Evolutionary conservation across 768 basidiomycete genomes (phyloP).

Genomic region (Nidularia sp.): DNA sequence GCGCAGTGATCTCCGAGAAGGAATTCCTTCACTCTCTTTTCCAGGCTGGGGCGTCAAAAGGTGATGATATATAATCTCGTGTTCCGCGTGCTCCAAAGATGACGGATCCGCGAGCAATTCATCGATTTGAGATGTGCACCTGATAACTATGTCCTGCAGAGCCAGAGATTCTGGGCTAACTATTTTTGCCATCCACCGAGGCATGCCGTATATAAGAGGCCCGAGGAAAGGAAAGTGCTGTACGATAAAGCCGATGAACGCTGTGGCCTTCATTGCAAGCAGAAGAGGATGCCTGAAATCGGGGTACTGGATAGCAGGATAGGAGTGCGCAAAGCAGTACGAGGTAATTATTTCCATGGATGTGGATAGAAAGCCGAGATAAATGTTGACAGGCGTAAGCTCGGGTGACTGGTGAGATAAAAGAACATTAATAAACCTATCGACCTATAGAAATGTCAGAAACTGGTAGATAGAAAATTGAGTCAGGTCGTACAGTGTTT

Average conservation of each 20-base stretch:
- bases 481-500: conserved; percentile 14
- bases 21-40: conserved; percentile 22
- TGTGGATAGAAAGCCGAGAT: conserved; percentile 17
- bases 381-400: conserved; percentile 13
- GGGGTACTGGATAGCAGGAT: conserved; percentile 15
- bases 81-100: conserved; percentile 21
- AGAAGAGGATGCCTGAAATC: conserved; percentile 19
- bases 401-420: background rate
- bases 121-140: conserved; percentile 14
- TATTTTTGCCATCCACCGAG: no score
- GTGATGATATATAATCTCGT: conserved; percentile 34
- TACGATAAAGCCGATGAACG: conserved; percentile 3
- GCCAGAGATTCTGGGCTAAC: no score
- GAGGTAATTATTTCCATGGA: conserved; percentile 24
- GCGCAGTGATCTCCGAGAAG: conserved; percentile 27
- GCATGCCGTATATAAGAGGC: no score
- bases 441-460: conserved; percentile 9
- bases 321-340: conserved; percentile 24
- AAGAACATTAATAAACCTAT: conserved; percentile 13
- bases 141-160: no score
- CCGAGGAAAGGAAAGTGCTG: background rate
- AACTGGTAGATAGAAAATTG: background rate
- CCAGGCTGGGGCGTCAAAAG: conserved; percentile 26
- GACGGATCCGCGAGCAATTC: conserved; percentile 25
- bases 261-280: conserved; percentile 11